These are phyloP conservation scores for Symbiotaphrina buchneri DNA, from an alignment of 495 filamentous ascomycete species.

Conservation along the genomic window DNA sequence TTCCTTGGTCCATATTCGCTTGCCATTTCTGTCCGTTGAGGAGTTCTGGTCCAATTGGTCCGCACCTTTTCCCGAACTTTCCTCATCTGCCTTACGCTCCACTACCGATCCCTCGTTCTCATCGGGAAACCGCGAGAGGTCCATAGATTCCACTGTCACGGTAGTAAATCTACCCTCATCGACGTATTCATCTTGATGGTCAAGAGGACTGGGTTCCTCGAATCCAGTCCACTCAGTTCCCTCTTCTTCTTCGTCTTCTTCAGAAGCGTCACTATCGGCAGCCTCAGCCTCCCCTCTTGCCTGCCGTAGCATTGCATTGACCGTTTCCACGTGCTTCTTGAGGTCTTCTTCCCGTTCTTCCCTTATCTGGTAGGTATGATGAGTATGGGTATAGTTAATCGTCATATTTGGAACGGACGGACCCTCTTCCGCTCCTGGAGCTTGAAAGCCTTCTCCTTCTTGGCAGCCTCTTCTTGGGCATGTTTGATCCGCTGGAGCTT, in stretches of 20 bases:
- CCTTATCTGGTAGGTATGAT: constrained; percentile 31
- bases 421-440: constrained; percentile 53
- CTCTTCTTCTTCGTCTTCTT: constrained; percentile 17
- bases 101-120: constrained; percentile 21
- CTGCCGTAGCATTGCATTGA: constrained; percentile 32
- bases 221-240: constrained; percentile 43
- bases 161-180: constrained; percentile 92
- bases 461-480: constrained; percentile 54
- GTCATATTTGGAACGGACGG: constrained; percentile 6
- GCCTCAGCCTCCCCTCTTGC: constrained; percentile 22
- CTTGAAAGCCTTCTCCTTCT: constrained; percentile 51
- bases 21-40: constrained; percentile 8
- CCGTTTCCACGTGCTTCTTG: constrained; percentile 50
- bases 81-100: constrained; percentile 17
- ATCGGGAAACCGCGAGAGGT: constrained; percentile 29
- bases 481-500: constrained; percentile 64
- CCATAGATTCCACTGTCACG: constrained; percentile 83
- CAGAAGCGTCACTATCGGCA: constrained; percentile 11
- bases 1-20: constrained; percentile 19
- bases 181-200: constrained; percentile 82
- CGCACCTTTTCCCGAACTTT: constrained; percentile 6
- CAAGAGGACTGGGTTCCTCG: constrained; percentile 25
- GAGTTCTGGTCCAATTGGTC: constrained; percentile 3
- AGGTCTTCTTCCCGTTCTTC: constrained; percentile 60
- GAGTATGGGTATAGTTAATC: neutral